Conservation (phyloP, 1,284 basidiomycete genomes). For the Meira nashicola region DNA sequence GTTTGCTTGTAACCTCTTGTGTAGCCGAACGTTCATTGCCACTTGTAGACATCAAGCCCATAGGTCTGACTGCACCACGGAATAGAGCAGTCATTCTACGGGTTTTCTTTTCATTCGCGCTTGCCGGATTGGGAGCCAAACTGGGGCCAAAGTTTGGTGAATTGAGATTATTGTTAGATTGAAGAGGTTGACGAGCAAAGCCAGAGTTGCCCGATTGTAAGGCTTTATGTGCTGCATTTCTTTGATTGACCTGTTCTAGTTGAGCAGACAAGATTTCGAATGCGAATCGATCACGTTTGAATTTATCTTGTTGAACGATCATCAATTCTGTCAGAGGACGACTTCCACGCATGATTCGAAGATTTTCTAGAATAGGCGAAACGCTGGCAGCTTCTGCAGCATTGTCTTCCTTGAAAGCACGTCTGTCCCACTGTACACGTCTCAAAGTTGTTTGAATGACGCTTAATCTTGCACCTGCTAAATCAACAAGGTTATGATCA, state of each 20-base stretch:
- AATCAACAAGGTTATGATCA: slow-evolving; percentile 12
- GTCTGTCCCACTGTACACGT: slow-evolving; percentile 40
- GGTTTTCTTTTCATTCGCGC: slow-evolving; percentile 21
- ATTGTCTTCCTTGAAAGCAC: slow-evolving; percentile 40
- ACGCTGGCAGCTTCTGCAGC: slow-evolving; percentile 34
- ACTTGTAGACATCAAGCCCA: slow-evolving; percentile 21
- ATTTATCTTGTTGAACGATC: slow-evolving; percentile 41
- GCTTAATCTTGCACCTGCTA: slow-evolving; percentile 34
- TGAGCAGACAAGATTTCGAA: slow-evolving; percentile 16
- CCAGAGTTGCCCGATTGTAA: no score
- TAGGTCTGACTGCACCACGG: slow-evolving; percentile 40
- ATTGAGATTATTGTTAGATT: not conserved
- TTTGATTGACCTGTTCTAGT: slow-evolving; percentile 1
- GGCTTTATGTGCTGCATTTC: no score
- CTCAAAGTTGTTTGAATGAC: slow-evolving; percentile 34
- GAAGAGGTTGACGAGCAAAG: not conserved
- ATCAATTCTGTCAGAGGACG: slow-evolving; percentile 25
- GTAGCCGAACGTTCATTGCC: slow-evolving; percentile 2
- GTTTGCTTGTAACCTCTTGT: slow-evolving; percentile 14
- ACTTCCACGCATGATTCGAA: slow-evolving; percentile 19
- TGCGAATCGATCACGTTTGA: slow-evolving; percentile 32
- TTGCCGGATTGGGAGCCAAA: slow-evolving; percentile 2
- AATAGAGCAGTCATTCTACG: slow-evolving; percentile 49
- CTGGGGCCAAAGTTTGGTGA: not conserved
- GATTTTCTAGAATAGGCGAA: slow-evolving; percentile 15